Conservation (phyloP, 2,329 filamentous ascomycete species). For the Lachnellula cervina region DNA sequence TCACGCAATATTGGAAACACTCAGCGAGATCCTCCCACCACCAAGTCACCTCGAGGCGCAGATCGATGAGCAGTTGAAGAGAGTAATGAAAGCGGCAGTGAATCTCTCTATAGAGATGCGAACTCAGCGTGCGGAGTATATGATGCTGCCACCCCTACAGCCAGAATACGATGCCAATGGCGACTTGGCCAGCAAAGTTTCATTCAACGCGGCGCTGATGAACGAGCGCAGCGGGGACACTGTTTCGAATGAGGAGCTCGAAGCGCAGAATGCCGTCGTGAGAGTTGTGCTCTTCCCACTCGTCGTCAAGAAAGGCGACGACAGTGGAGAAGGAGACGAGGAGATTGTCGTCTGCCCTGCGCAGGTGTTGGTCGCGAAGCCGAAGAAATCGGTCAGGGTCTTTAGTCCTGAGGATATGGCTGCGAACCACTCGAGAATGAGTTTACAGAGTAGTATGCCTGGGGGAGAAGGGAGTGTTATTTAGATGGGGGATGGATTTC, state of each 20-base stretch:
- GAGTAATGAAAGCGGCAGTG: constrained; percentile 84
- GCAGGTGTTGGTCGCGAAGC: constrained; percentile 73
- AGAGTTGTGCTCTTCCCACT: constrained; percentile 93
- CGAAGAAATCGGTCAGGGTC: constrained; percentile 28
- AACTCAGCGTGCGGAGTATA: constrained; percentile 92
- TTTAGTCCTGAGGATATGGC: constrained; percentile 20
- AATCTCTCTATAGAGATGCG: constrained; percentile 95
- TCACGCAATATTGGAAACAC: constrained; percentile 78
- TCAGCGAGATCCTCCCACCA: constrained; percentile 81
- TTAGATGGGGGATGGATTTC: constrained; percentile 19
- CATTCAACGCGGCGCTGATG: constrained; percentile 92
- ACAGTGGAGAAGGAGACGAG: constrained; percentile 80
- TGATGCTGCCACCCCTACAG: constrained; percentile 93
- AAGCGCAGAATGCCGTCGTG: constrained; percentile 70
- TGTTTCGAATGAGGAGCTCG: constrained; percentile 71
- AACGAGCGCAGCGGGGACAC: constrained; percentile 75
- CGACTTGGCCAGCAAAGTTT: constrained; percentile 79
- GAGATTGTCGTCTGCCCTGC: constrained; percentile 95
- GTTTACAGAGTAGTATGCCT: constrained; percentile 32
- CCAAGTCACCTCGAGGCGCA: constrained; percentile 75
- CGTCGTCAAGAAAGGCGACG: constrained; percentile 93
- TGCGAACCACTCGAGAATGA: constrained; percentile 23
- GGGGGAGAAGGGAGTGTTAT: constrained; percentile 20
- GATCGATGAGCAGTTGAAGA: constrained; percentile 77
- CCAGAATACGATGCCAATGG: constrained; percentile 93